Evolutionary conservation across 2,329 filamentous ascomycete genomes (phyloP), one percentile per base, ranked within the genome.

Genomic region (Aureobasidium vineae): DNA sequence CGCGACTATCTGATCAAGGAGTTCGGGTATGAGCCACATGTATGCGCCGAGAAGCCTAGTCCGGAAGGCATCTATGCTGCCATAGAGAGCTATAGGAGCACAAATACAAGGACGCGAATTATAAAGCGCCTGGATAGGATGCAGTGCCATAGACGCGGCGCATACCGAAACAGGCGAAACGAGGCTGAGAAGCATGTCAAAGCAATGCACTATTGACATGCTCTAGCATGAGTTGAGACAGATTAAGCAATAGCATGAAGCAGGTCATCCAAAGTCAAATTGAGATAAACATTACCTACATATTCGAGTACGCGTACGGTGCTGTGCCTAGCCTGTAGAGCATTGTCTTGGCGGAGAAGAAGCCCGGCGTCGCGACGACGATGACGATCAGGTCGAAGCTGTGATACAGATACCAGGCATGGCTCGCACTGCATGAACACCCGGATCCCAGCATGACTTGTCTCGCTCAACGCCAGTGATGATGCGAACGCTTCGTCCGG

Each of bases 11-110:
- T 99, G 52, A 75, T 80, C 19, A 80, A 82, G 23, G 83, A 81
- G 1, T 91, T 92, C 75, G 85, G 79, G 0, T 89, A 88, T 69
- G 83, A 87, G 71, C 87, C 91, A 0, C 88, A 94, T 74, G 89
- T 90, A n/a, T 96, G 90, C 76, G 91, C 95, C 1, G 85, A 86
- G 72, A 88, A 83, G 72, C 95, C 95, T 1, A 96, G 86, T 75
- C 91, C 93, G 0, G 87, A 94, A 72, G 93, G 93, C 0, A 80
- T 98, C 43, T 56, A 28, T 28, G 56, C 45, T 40, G 65, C 56
- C 16, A 63, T 66, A 38, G 56, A 60, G 26, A 33, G 31, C 16
- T 66, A 66, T 36, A 43, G 63, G 31, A 50, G 23, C 36, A 63
- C 59, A 26, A 63, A 63, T 36, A 36, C 40, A 26, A 36, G 26